Evolutionary conservation across 2,329 filamentous ascomycete genomes (phyloP).

Genomic region (Anisogramma anomala): DNA sequence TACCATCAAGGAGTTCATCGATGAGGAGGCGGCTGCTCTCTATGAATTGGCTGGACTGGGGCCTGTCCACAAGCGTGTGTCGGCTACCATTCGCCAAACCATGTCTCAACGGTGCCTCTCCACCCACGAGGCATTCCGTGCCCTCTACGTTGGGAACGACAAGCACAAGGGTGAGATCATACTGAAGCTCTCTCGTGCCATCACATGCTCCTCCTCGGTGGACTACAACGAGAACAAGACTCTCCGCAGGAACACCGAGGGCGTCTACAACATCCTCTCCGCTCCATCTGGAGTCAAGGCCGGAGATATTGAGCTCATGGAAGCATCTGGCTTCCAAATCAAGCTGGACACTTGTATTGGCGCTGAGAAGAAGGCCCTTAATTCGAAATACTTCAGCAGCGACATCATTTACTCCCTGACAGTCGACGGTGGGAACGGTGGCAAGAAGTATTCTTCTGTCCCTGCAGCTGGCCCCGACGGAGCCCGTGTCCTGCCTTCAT

Average conservation of each 20-base stretch:
- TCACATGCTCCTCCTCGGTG: slow-evolving; percentile 29
- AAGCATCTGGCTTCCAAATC: slow-evolving; percentile 39
- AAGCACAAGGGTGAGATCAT: slow-evolving; percentile 30
- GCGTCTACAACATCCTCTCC: slow-evolving; percentile 40
- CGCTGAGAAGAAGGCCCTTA: slow-evolving; percentile 24
- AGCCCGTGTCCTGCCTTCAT: slow-evolving; percentile 30
- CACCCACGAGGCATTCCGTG: slow-evolving; percentile 33
- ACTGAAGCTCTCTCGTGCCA: slow-evolving; percentile 37
- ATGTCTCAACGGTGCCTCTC: slow-evolving; percentile 35
- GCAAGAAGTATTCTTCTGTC: slow-evolving; percentile 26
- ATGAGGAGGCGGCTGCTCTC: slow-evolving; percentile 28
- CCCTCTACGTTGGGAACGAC: slow-evolving; percentile 37
- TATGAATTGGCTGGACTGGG: slow-evolving; percentile 23
- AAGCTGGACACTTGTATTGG: slow-evolving; percentile 36
- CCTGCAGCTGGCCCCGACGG: slow-evolving; percentile 23
- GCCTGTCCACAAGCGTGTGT: slow-evolving; percentile 26
- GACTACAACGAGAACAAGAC: slow-evolving; percentile 21
- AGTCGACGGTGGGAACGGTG: slow-evolving; percentile 29
- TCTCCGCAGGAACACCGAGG: slow-evolving; percentile 26
- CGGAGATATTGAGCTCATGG: slow-evolving; percentile 40
- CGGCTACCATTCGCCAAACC: slow-evolving; percentile 35
- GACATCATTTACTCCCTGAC: slow-evolving; percentile 27
- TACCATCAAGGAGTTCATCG: slow-evolving; percentile 31
- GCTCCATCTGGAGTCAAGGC: slow-evolving; percentile 35
- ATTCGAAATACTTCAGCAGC: slow-evolving; percentile 18